Evolutionary conservation across 139 green algal species (phyloP).

Genomic region (Dunaliella primolecta): DNA sequence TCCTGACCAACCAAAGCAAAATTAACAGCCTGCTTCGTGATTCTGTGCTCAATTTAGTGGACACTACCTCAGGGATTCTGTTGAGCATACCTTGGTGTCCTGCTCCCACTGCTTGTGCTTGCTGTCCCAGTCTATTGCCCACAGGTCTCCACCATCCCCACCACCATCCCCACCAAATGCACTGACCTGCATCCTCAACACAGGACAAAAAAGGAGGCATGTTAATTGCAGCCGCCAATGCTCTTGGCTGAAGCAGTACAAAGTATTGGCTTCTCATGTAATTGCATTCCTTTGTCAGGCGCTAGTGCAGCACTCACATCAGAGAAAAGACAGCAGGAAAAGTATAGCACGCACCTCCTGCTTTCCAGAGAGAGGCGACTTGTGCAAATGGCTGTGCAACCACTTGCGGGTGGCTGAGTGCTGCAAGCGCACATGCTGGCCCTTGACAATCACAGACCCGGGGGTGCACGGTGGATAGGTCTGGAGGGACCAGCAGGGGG

Average conservation of each 20-base stretch:
- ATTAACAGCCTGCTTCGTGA: too few relatives aligned
- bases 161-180: conserved; percentile 62
- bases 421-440: conserved; percentile 65
- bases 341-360: conserved; percentile 85
- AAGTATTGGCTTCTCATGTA: too few relatives aligned
- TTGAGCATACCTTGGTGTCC: conserved; percentile 50
- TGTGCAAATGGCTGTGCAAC: conserved; percentile 88
- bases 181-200: conserved; percentile 69
- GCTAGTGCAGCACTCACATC: too few relatives aligned
- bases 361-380: conserved; percentile 79
- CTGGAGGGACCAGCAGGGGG: neutral
- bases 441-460: conserved; percentile 58
- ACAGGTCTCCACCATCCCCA: conserved; percentile 76
- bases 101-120: conserved; percentile 59
- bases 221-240: too few relatives aligned
- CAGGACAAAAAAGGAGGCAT: too few relatives aligned
- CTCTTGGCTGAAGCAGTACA: too few relatives aligned
- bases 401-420: conserved; percentile 81
- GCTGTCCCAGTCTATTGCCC: conserved; percentile 69
- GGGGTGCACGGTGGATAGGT: conserved; percentile 63
- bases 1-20: too few relatives aligned
- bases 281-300: too few relatives aligned
- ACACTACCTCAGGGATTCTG: too few relatives aligned
- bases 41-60: too few relatives aligned
- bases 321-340: too few relatives aligned